A percentile compares a stretch with the other conserved stretches of the same genome.
These are phyloP conservation scores for Herpetomonas muscarum DNA, from an alignment of 208 protist species.

Conservation along the genomic window DNA sequence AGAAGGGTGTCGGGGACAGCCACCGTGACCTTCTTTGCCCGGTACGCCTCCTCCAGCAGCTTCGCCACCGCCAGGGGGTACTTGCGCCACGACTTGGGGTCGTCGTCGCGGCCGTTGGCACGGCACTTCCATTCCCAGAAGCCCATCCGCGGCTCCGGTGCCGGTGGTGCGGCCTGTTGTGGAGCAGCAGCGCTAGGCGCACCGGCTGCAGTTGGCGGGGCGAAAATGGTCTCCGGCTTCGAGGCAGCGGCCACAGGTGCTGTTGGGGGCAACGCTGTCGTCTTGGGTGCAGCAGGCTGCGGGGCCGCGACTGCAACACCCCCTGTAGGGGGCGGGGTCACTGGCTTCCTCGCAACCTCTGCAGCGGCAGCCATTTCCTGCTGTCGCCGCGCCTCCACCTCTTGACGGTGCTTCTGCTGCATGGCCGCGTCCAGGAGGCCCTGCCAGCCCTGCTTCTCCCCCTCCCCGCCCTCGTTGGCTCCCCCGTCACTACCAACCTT, in stretches of 20 bases:
- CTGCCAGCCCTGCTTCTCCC: slow-evolving; percentile 21
- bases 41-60: slow-evolving; percentile 49
- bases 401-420: slow-evolving; percentile 17
- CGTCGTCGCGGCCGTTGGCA: slow-evolving; percentile 25
- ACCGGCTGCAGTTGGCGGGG: too few relatives aligned
- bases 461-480: not conserved
- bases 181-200: too few relatives aligned
- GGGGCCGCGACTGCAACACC: too few relatives aligned
- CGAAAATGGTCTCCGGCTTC: too few relatives aligned
- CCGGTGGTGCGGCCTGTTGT: not conserved
- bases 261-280: not conserved
- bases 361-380: not conserved
- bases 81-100: slow-evolving; percentile 36
- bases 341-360: not conserved
- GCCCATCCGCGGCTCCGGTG: slow-evolving; percentile 3
- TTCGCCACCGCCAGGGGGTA: slow-evolving; percentile 41
- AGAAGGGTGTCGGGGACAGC: slow-evolving; percentile 35
- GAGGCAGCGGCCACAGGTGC: not conserved
- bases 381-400: slow-evolving; percentile 2
- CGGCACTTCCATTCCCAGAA: slow-evolving; percentile 62
- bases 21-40: slow-evolving; percentile 13
- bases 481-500: not conserved
- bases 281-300: not conserved
- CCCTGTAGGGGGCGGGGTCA: too few relatives aligned
- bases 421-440: slow-evolving; percentile 33